phyloP scores from a whole-genome alignment of 306 rosid species.

The Arachis hypogaea region DNA sequence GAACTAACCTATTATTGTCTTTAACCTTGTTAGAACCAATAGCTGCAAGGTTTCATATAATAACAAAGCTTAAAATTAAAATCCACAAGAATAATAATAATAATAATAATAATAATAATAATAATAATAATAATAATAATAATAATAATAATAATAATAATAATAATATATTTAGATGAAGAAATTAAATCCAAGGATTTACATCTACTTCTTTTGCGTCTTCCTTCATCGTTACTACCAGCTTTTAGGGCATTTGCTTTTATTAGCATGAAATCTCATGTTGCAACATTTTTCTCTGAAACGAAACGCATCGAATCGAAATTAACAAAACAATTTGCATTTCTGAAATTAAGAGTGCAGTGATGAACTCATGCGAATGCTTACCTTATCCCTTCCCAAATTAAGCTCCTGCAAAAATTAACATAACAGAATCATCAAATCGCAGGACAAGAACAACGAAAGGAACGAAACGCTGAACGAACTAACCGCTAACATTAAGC shows the following conservation, averaged over 20 bases:
- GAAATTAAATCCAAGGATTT: slow-evolving; percentile 39
- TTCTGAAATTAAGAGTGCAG: neutral
- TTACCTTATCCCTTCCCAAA: slow-evolving; percentile 69
- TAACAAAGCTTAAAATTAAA: neutral
- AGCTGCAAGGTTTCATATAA: slow-evolving; percentile 53
- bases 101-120: too few species aligned
- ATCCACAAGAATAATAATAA: neutral
- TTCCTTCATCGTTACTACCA: slow-evolving; percentile 46
- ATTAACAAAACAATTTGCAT: neutral
- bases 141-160: neutral
- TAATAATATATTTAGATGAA: neutral
- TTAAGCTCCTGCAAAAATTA: neutral
- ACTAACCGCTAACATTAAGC: slow-evolving; percentile 68
- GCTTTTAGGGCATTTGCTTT: slow-evolving; percentile 48
- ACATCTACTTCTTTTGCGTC: slow-evolving; percentile 71
- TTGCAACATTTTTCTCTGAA: slow-evolving; percentile 68
- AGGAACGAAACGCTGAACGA: neutral
- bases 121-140: too few species aligned
- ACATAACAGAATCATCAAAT: too few species aligned
- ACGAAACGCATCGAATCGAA: neutral
- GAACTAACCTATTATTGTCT: slow-evolving; percentile 65
- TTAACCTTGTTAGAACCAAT: slow-evolving; percentile 58
- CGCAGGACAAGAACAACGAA: neutral
- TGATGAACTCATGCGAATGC: slow-evolving; percentile 36
- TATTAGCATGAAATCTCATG: slow-evolving; percentile 75